Conservation (phyloP, 805 yeast genomes). For the Kuraishia floccosa region DNA sequence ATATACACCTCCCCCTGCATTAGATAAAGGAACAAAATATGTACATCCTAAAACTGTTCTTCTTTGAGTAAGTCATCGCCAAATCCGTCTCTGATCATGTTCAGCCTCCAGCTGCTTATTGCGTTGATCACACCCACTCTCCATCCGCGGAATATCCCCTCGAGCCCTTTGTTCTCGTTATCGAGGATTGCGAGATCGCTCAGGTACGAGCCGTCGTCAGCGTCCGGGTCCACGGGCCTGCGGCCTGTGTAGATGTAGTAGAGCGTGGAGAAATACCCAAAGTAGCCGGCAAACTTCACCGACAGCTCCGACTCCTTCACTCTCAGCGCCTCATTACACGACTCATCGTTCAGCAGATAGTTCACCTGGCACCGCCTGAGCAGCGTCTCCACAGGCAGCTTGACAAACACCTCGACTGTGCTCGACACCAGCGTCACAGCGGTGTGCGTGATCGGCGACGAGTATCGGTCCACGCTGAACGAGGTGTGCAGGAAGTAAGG, state of each 20-base stretch:
- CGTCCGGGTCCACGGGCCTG: conserved; percentile 14
- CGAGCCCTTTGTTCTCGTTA: conserved; percentile 29
- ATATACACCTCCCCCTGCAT: too few relatives aligned
- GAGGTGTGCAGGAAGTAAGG: conserved; percentile 51
- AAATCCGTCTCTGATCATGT: conserved; percentile 40
- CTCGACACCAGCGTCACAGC: conserved; percentile 49
- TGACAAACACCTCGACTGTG: conserved; percentile 57
- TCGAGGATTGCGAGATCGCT: conserved; percentile 6
- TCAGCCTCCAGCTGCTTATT: conserved; percentile 74
- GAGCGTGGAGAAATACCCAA: conserved; percentile 42
- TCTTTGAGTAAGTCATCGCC: conserved; percentile 28
- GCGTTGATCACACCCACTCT: conserved; percentile 72
- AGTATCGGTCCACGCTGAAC: conserved; percentile 56
- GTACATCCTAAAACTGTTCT: conserved; percentile 19
- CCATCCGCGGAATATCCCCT: conserved; percentile 81
- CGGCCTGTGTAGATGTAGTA: conserved; percentile 32
- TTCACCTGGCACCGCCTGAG: conserved; percentile 75
- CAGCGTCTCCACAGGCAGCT: conserved; percentile 80
- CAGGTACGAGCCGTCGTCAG: too few relatives aligned
- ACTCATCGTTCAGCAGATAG: conserved; percentile 31
- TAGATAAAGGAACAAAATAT: background rate
- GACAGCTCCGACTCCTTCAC: conserved; percentile 39
- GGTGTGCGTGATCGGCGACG: conserved; percentile 50
- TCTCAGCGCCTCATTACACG: conserved; percentile 29
- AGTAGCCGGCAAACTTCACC: conserved; percentile 44